A percentile compares a stretch with the other conserved stretches of the same genome.
phyloP scores from a whole-genome alignment of 78 protist species.

The Dictyostelium discoideum region DNA sequence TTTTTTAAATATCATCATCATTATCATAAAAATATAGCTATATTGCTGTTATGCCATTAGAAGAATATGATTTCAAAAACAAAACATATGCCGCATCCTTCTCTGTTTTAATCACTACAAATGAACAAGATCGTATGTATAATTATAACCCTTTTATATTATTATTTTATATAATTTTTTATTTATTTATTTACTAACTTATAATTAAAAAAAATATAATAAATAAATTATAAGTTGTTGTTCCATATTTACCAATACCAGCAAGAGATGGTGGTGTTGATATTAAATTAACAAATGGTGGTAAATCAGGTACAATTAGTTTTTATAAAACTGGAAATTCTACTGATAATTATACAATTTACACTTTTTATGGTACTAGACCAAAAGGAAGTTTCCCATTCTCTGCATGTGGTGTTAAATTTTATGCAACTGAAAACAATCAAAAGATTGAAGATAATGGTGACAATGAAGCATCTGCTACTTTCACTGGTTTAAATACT shows the following conservation, averaged over 20 bases:
- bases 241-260: conserved; percentile 32
- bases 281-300: conserved; percentile 8
- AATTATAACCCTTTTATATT: no score
- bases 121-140: not conserved
- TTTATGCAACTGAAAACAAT: not conserved
- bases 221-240: not conserved
- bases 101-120: not conserved
- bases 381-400: conserved; percentile 58
- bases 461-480: conserved; percentile 1
- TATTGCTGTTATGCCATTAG: not conserved
- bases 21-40: no score
- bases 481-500: conserved; percentile 34
- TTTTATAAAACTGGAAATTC: conserved; percentile 23
- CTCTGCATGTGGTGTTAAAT: conserved; percentile 54
- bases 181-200: not conserved
- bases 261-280: conserved; percentile 28
- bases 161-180: no score
- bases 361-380: conserved; percentile 5
- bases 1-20: not conserved
- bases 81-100: not conserved
- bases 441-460: not conserved
- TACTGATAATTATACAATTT: conserved; percentile 25
- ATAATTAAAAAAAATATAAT: not conserved
- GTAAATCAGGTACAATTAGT: conserved; percentile 33
- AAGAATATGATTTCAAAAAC: not conserved